Evolutionary conservation across 208 protist genomes (phyloP), one percentile per base, ranked within the genome.

Genomic region (Acanthamoeba quina): DNA sequence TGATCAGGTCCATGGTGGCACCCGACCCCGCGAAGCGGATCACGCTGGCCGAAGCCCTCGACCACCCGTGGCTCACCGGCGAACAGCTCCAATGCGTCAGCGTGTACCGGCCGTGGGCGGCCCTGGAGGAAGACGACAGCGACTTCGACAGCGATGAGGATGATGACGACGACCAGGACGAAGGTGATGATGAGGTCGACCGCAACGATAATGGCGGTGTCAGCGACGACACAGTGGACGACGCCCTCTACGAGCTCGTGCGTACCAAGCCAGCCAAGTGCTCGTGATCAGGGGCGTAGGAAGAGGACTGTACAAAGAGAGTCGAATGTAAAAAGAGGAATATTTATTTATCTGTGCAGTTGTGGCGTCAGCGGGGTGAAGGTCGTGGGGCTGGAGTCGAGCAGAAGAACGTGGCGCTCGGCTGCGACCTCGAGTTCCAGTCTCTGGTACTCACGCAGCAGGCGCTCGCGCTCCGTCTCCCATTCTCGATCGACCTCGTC

Each of bases 61-160:
- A 15, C 47, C 83, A 90, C 56, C 83, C 83, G 4, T 90, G 83
- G 83, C 1, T 64, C 1, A 88, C 7, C 26, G 70, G 70, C 11
- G 70, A 78, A 58, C 54, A 24, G 17, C 11, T 24, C 54, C 5
- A 56, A 6, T 21, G 13, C 54, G 19, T 24, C 11, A 58, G 54
- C 54, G 0, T 0, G 7, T 68, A 31, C 19, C 60, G 26, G 6
- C 26, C 24, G 0, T 17, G 56, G 24, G 21, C 21, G 54, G 17
- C 17, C 0, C 17, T 21, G 54, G 54, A 62, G 29, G n/a, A 4
- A 26, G 60, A 31, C n/a, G 26, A 68, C 10, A 15, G 24, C 17
- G 60, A 68, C 26, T 15, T n/a, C 26, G 24, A 26, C n/a, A 31
- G n/a, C 26, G 60, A 68, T 15, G 60, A 68, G 9, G 60, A 68